Evolutionary conservation across 768 basidiomycete species (phyloP).

Genomic region (Lactarius evosmus): DNA sequence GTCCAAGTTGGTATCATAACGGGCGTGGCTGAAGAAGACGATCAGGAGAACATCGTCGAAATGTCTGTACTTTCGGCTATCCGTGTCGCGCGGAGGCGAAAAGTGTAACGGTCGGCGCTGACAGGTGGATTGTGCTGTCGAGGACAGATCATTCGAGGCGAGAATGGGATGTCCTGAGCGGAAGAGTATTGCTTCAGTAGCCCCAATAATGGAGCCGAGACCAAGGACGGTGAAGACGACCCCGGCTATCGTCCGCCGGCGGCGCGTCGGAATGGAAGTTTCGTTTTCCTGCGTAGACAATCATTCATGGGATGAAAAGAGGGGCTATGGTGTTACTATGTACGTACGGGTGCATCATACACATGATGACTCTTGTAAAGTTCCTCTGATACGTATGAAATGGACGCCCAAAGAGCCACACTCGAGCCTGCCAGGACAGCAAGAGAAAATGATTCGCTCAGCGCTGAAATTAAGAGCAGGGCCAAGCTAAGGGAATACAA

Average conservation of each 20-base stretch:
- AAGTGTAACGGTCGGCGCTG: conserved; percentile 30
- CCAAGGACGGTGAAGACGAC: conserved; percentile 8
- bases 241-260: conserved; percentile 18
- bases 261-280: conserved; percentile 16
- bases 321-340: not conserved
- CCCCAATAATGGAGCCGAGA: conserved; percentile 20
- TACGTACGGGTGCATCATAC: conserved; percentile 14
- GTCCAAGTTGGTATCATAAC: conserved; percentile 47
- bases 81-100: conserved; percentile 19
- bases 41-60: conserved; percentile 46
- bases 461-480: conserved; percentile 24
- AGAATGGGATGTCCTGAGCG: not conserved
- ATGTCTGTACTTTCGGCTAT: conserved; percentile 33
- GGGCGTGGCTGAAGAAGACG: conserved; percentile 50
- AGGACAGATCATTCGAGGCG: conserved; percentile 13
- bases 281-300: conserved; percentile 12
- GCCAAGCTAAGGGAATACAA: conserved; percentile 30
- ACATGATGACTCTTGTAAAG: conserved; percentile 26
- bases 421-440: conserved; percentile 28
- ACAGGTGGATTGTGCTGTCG: conserved; percentile 21
- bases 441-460: conserved; percentile 16
- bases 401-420: conserved; percentile 29
- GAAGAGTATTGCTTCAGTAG: conserved; percentile 4
- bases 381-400: conserved; percentile 25
- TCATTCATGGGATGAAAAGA: not conserved